Percentiles rank a stretch among this genome's conserved stretches.
Evolutionary conservation across 129 eudicot species (phyloP).

Genomic region (Flaveria trinervia): DNA sequence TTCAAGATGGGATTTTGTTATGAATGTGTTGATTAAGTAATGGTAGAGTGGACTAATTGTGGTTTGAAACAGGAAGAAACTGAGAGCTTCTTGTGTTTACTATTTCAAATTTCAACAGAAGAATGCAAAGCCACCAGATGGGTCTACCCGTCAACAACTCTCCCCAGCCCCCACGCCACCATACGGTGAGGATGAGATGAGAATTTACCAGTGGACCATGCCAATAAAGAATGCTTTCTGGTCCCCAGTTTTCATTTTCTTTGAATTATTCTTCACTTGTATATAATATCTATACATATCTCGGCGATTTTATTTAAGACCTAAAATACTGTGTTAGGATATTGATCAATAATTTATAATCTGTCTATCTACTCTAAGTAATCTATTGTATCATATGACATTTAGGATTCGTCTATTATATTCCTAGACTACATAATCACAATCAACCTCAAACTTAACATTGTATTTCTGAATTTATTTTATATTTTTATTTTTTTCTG

Average conservation of each 20-base stretch:
- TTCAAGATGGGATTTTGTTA: not conserved
- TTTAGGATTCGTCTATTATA: no score
- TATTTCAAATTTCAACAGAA: slow-evolving; percentile 5
- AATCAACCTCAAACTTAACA: no score
- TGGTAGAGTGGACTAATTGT: not conserved
- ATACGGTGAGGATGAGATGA: not conserved
- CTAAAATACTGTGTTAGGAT: not conserved
- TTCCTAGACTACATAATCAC: no score
- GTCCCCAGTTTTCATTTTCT: not conserved
- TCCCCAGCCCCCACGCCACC: slow-evolving; percentile 22
- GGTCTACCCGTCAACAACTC: slow-evolving; percentile 36
- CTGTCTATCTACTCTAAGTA: no score
- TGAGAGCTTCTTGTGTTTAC: slow-evolving; percentile 18
- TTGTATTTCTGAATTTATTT: no score
- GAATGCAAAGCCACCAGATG: slow-evolving; percentile 32
- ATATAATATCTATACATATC: not conserved
- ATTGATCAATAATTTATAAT: not conserved
- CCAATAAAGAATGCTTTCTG: slow-evolving; percentile 6
- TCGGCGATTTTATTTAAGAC: not conserved
- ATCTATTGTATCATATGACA: no score
- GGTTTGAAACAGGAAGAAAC: slow-evolving; percentile 3
- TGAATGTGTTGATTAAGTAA: not conserved
- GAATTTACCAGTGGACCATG: not conserved
- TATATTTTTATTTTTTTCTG: no score
- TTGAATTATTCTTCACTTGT: not conserved